Evolutionary conservation across 176 grass and related monocot species (phyloP), one percentile per base, ranked within the genome.

Genomic region (Aegilops sharonensis): DNA sequence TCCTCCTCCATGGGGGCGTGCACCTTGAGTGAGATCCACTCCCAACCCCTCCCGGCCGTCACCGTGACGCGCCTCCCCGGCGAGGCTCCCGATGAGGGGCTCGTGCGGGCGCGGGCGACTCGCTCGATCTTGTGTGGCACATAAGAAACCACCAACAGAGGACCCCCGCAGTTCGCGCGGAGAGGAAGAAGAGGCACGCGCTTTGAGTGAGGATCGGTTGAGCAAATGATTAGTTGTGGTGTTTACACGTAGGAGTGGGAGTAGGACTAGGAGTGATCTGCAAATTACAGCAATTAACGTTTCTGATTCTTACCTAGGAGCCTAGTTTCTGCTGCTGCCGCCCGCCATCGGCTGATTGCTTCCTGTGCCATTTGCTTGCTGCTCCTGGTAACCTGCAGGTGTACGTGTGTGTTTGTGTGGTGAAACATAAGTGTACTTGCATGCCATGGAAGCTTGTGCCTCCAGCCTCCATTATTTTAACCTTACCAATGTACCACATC

Each of bases 1-100:
- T 82, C 81, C 35, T 79, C 67, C 71, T 50, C 83, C 24, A 76
- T 81, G 71, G 29, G 32, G 14, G 15, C 54, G 57, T 70, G 85
- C 85, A 36, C 75, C 80, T 91, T 91, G 93, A 92, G 89, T 93
- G 71, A 80, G 45, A 45, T 48, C 84, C 82, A 95, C 93, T 79
- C 81, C 36, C 71, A 73, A 39, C n/a, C n/a, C 23, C 24, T 11
- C 72, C 88, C 81, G 50, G 69, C 80, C 80, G 90, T 86, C 81
- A 78, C 47, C 76, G 31, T 92, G 88, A 90, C 84, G 84, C 4
- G 52, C 24, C 4, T 11, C 40, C 23, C 0, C 40, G 77, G 78
- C 81, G 80, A 78, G 65, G 29, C 7, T 45, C 85, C 89, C 84
- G 42, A 81, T 75, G 89, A 37, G 43, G 15, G 78, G 35, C 64